Evolutionary conservation across 108 stramenopile species (phyloP), one percentile per base, ranked within the genome.

Genomic region (Epipyxis sp.): DNA sequence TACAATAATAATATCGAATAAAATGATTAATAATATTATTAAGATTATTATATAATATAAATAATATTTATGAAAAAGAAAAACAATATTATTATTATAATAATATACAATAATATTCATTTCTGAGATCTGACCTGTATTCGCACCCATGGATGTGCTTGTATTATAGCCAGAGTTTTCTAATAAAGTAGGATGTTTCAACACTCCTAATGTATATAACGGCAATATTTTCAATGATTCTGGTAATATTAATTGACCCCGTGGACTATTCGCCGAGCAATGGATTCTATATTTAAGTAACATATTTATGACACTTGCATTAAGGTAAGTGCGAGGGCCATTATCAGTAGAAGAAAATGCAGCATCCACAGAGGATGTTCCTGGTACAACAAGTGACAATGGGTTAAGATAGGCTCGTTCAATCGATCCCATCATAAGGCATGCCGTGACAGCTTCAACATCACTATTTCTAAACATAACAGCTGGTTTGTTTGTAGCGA

Each of bases 161-260:
- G 39, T 13, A 37, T 25, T 25, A 20, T 16, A 20, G 41, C 29
- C 65, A 25, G 39, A 16, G 65, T 68, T 68, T 20, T 68, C 39
- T 20, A 68, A 37, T 13, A 68, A 41, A 20, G 41, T 25, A 16
- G 65, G 65, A 25, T 68, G 65, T 68, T 88, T 87, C 6, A 81
- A 57, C 16, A 83, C 27, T 57, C 79, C 59, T 78, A 95, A 85
- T 79, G 89, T 87, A 78, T 91, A 92, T 30, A 95, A 76, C 29
- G 97, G 97, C 40, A 94, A 88, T 57, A 93, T 81, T 78, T 92
- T 86, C 54, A 96, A 83, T 27, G 90, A 80, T 79, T 93, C 93
- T 25, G 97, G 95, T 16, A 95, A 88, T 40, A 94, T 83, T 41
- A 97, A 88, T 79, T 96, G 94, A 10, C 87, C 88, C 0, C 68